Percentiles rank a stretch among this genome's conserved stretches.
These are phyloP conservation scores for Aureobasidium sp. DNA, from an alignment of 2,329 filamentous ascomycete species.

Conservation along the genomic window DNA sequence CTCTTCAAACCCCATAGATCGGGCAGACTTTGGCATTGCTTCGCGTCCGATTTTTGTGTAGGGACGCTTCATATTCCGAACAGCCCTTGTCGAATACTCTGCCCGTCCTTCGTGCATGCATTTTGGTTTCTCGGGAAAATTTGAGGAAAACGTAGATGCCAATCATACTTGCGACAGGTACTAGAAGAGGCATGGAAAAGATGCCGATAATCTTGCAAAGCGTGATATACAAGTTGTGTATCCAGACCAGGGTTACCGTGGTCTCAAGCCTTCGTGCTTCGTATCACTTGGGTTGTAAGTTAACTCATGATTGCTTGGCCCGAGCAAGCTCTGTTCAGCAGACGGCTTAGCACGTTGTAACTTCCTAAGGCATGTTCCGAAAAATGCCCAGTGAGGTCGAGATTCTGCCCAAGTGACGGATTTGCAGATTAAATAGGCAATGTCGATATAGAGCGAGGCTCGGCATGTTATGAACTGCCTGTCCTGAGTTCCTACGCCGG, in stretches of 20 bases:
- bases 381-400: background rate
- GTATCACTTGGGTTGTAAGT: background rate
- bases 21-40: background rate
- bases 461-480: background rate
- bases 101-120: background rate
- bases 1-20: too few species aligned
- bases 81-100: too few species aligned
- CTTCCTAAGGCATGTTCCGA: background rate
- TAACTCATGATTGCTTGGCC: background rate
- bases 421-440: background rate
- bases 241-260: background rate
- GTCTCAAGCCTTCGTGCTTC: background rate
- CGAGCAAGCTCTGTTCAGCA: background rate
- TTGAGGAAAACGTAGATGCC: background rate
- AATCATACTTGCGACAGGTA: background rate
- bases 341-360: background rate
- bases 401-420: background rate
- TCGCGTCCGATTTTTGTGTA: background rate
- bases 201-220: background rate
- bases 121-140: background rate
- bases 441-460: background rate
- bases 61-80: background rate
- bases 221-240: background rate
- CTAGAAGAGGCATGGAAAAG: background rate
- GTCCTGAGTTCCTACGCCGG: background rate